phyloP scores from a whole-genome alignment of 805 yeast species.

The Lipomyces sp. region DNA sequence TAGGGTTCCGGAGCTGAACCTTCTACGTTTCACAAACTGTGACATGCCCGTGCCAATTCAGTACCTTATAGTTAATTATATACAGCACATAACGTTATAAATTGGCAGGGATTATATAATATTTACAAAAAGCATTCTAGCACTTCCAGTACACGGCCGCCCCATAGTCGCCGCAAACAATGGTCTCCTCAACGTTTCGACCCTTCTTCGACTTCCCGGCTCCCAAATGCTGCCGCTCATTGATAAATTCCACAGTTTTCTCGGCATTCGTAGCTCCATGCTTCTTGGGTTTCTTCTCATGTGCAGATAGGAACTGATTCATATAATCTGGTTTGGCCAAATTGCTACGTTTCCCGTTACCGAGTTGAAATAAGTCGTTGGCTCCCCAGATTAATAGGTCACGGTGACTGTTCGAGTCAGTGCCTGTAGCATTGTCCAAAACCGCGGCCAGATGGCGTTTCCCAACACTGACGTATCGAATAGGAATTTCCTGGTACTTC shows the following conservation, averaged over 20 bases:
- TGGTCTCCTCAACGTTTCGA: constrained; percentile 17
- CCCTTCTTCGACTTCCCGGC: constrained; percentile 12
- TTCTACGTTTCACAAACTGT: background rate
- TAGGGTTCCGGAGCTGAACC: background rate
- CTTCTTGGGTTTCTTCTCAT: background rate
- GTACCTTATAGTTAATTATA: too few species aligned
- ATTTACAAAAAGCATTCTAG: background rate
- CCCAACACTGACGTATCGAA: constrained; percentile 64
- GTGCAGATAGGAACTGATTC: background rate
- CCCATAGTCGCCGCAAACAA: constrained; percentile 30
- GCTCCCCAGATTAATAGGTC: constrained; percentile 67
- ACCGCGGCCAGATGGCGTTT: constrained; percentile 66
- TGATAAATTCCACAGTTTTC: background rate
- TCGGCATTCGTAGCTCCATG: constrained; percentile 1
- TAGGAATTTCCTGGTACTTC: constrained; percentile 52
- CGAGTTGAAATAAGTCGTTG: constrained; percentile 81
- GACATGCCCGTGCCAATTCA: too few species aligned
- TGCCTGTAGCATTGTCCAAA: constrained; percentile 53
- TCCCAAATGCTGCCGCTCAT: constrained; percentile 10
- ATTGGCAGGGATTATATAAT: background rate
- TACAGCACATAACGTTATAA: background rate
- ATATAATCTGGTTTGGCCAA: constrained; percentile 53
- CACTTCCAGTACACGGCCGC: constrained; percentile 36
- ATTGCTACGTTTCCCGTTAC: constrained; percentile 75
- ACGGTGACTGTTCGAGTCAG: constrained; percentile 12